These are phyloP conservation scores for Persicaria maculosa DNA, from an alignment of 148 eudicot genomes.

Conservation along the genomic window DNA sequence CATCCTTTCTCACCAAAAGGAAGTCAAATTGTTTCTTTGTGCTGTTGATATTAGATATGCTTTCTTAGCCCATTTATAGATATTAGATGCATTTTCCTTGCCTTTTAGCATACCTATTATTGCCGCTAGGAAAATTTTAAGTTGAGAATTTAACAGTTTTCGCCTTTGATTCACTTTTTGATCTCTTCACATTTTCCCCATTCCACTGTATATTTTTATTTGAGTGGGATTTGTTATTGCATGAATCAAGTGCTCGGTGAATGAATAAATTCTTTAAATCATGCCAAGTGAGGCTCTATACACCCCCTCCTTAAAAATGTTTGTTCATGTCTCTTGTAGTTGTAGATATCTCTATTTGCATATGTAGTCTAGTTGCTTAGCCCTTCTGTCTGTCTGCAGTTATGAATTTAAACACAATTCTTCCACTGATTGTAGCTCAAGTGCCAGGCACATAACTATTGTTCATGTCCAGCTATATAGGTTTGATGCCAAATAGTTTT, in stretches of 20 bases:
- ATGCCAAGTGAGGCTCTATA: neutral
- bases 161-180: too few relatives aligned
- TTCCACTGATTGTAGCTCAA: neutral
- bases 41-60: neutral
- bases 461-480: neutral
- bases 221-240: neutral
- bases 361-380: neutral
- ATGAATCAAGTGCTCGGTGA: neutral
- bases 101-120: neutral
- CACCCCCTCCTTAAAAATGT: neutral
- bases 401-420: neutral
- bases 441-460: neutral
- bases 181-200: too few relatives aligned
- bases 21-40: neutral
- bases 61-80: neutral
- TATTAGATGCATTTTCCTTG: neutral
- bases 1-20: too few relatives aligned
- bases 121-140: neutral
- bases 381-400: neutral
- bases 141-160: too few relatives aligned
- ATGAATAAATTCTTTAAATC: neutral
- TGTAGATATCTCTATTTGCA: neutral
- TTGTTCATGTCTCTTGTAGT: neutral
- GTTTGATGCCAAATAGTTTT: neutral
- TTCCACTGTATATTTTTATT: too few relatives aligned